phyloP scores from a whole-genome alignment of 2,329 filamentous ascomycete species.

The Aspergillus tanneri region DNA sequence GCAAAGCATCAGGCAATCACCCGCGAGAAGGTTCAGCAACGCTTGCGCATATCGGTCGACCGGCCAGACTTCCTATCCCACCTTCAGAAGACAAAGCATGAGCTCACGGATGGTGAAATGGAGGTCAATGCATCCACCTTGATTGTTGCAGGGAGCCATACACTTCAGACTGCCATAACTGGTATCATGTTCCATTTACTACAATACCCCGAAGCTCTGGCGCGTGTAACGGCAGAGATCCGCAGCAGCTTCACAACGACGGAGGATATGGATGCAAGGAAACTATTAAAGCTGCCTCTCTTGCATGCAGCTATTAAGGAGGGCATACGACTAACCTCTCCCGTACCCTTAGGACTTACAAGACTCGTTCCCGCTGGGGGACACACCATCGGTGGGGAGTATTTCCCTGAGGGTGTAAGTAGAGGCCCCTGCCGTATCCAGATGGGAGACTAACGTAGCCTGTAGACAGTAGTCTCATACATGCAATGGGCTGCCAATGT shows the following conservation, averaged over 20 bases:
- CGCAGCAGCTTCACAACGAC: slow-evolving; percentile 1
- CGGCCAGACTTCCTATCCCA: slow-evolving; percentile 11
- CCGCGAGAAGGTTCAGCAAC: neutral
- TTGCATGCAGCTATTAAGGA: slow-evolving; percentile 12
- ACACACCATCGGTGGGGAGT: slow-evolving; percentile 8
- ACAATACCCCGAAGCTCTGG: neutral
- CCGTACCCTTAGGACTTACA: slow-evolving; percentile 6
- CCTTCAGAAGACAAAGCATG: neutral
- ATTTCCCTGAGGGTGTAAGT: slow-evolving; percentile 5
- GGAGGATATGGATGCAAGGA: neutral
- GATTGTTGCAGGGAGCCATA: slow-evolving; percentile 12
- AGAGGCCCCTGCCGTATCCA: neutral
- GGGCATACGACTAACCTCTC: slow-evolving; percentile 13
- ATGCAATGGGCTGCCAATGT: slow-evolving; percentile 4
- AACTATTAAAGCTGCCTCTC: slow-evolving; percentile 1
- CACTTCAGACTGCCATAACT: slow-evolving; percentile 2
- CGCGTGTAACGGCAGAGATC: neutral
- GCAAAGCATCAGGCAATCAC: slow-evolving; percentile 2
- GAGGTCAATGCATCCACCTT: slow-evolving; percentile 6
- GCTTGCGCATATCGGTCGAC: neutral
- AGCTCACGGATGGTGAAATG: slow-evolving; percentile 4
- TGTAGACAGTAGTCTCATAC: slow-evolving; percentile 3
- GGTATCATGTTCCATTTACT: slow-evolving; percentile 9
- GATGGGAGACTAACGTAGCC: neutral
- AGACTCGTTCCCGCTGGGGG: slow-evolving; percentile 7